A percentile compares a stretch with the other conserved stretches of the same genome.
These are phyloP conservation scores for Lodderomyces jiufengensis DNA, from an alignment of 1,139 yeast genomes.

Conservation along the genomic window DNA sequence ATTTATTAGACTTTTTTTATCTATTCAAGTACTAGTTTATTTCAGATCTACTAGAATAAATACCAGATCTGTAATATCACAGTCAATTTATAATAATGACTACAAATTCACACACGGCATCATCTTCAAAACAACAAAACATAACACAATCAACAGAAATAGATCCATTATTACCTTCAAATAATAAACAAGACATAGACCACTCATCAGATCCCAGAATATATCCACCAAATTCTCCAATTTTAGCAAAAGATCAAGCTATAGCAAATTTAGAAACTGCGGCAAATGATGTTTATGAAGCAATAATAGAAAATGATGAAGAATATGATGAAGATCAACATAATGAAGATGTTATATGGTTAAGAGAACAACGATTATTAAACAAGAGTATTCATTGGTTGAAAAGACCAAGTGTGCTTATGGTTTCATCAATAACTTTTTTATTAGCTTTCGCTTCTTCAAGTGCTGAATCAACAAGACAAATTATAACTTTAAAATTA, in stretches of 20 bases:
- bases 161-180: conserved; percentile 7
- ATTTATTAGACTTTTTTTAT: no score
- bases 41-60: no score
- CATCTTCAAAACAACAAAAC: no score
- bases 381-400: conserved; percentile 36
- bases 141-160: conserved; percentile 3
- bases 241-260: conserved; percentile 5
- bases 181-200: background rate
- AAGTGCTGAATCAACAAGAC: conserved; percentile 34
- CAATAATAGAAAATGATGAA: conserved; percentile 26
- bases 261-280: conserved; percentile 20
- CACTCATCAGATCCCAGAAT: no score
- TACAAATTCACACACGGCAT: no score
- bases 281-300: conserved; percentile 29
- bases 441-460: conserved; percentile 26
- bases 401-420: conserved; percentile 32
- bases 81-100: no score
- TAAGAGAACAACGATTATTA: conserved; percentile 33
- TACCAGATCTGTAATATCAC: no score
- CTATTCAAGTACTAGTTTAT: no score
- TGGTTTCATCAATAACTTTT: conserved; percentile 28
- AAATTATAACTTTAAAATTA: conserved; percentile 31
- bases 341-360: conserved; percentile 38
- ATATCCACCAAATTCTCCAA: background rate
- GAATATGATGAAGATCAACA: conserved; percentile 23